Evolutionary conservation across 192 early-diverging fungal species (phyloP), one percentile per base, ranked within the genome.

Genomic region (Lobulomyces angularis): DNA sequence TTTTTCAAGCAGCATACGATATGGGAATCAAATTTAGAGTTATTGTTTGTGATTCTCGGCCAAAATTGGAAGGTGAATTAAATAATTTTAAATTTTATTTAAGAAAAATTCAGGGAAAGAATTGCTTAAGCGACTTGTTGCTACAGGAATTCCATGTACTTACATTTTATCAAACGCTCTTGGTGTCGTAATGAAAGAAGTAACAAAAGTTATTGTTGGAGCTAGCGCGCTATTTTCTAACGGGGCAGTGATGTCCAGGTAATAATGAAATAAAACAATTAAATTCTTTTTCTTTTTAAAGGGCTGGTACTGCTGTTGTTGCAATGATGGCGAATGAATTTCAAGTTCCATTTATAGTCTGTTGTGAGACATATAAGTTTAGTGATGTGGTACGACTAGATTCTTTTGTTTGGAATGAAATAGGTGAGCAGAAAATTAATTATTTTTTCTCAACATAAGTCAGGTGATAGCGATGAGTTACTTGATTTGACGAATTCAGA

Each of bases 321-420:
- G 83, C 86, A 5, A 84, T 93, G 81, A 70, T 81, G 21, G 95
- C 95, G 0, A 74, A 78, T 45, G 82, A 86, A 33, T 69, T 67
- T 35, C 73, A 86, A 55, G 74, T 96, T n/a, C 92, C 92, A 5
- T 89, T 98, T 17, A 90, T 98, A 60, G 86, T 88, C 3, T 70
- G 81, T 39, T 90, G 90, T 55, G 92, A 95, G 59, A 86, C 81
- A 1, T 94, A 91, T 64, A 98, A 98, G 67, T 97, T 98, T 46
- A 79, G 77, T 42, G 86, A 93, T 29, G 67, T 77, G 8, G 82
- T 87, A 23, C 85, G 91, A 58, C 61, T 98, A 16, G 95, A 98
- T 61, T 87, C 90, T 11, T 83, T 95, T 48, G 92, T 92, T 3
- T 79, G 75, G 84, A 98, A 98, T 60, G 95, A 98, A 59, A 74